Evolutionary conservation across 1,139 yeast species (phyloP), one percentile per base, ranked within the genome.

Genomic region (Arxiozyma bovina): DNA sequence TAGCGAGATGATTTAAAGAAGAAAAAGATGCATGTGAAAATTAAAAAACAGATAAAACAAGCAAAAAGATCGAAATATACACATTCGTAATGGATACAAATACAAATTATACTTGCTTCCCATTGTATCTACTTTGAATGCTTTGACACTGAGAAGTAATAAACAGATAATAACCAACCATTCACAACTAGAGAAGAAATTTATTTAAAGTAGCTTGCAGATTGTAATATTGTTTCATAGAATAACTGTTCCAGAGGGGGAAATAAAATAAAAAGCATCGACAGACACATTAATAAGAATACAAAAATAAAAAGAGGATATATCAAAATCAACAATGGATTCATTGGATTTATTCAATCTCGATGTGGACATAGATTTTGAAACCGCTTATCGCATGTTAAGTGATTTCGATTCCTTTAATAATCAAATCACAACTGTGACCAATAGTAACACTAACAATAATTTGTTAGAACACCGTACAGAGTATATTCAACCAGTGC

Each of bases 381-480:
- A 68, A 52, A 68, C 71, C 3, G 71, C 71, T 7, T 68, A 67
- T 52, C 63, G 64, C 50, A 60, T 67, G 62, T 57, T 66, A 42
- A 59, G 63, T 51, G 58, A 55, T 40, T 42, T 55, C 1, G 57
- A 58, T 15, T 45, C 46, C 6, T 3, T 49, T 27, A 43, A 42
- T 21, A 34, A 21, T 18, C 40, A 12, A 3, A 34, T 34, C n/a
- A 34, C 40, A 1, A 12, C 40, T 6, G 12, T n/a, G 6, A 12
- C 17, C 12, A 34, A 12, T 8, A 12, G n/a, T 15, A 34, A 15
- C 40, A 34, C 40, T 8, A 5, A 34, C 6, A 34, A 34, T 34
- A 34, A 12, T 6, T 8, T 8, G 12, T 34, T 34, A 6, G n/a
- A 12, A 12, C n/a, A 34, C 12, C 40, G 12, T 15, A 12, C 40